A percentile compares a stretch with the other conserved stretches of the same genome.
Conservation (phyloP, 352 stramenopile species). For the Phytophthora ramorum region DNA sequence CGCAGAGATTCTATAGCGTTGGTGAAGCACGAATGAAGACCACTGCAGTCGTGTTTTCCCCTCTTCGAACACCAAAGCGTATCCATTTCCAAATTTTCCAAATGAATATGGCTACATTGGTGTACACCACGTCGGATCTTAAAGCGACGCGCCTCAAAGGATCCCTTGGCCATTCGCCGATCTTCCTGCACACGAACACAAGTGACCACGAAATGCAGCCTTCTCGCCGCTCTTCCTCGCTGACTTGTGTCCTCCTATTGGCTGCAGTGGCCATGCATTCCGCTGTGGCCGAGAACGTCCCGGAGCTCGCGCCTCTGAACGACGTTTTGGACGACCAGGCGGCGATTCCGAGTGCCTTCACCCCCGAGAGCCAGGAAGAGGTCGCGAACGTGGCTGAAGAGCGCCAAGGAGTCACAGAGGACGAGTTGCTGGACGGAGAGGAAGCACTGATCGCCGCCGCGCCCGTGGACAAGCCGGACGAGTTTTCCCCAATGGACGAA, state of each 20-base stretch:
- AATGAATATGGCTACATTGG: conserved; percentile 1
- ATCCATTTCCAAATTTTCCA: no score
- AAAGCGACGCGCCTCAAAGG: conserved; percentile 16
- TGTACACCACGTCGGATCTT: conserved; percentile 18
- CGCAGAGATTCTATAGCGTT: no score
- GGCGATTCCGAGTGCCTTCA: conserved; percentile 16
- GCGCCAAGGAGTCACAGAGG: not conserved
- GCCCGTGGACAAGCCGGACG: conserved; percentile 30
- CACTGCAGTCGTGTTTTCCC: no score
- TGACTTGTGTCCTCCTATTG: not conserved
- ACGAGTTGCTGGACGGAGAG: conserved; percentile 20
- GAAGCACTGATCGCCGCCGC: conserved; percentile 25
- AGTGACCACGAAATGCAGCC: not conserved
- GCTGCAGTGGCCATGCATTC: not conserved
- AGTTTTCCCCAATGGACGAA: conserved; percentile 29
- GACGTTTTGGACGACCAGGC: conserved; percentile 17
- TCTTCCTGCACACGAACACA: not conserved
- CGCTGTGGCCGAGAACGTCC: conserved; percentile 6
- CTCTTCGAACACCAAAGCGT: no score
- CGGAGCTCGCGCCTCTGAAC: conserved; percentile 17
- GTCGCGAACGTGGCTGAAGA: conserved; percentile 14
- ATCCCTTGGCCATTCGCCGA: conserved; percentile 14
- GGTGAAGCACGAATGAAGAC: no score
- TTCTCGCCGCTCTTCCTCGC: not conserved
- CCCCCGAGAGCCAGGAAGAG: conserved; percentile 15